Evolutionary conservation across 2,329 filamentous ascomycete genomes (phyloP), one percentile per base, ranked within the genome.

Genomic region (Pseudomassariella vexata): DNA sequence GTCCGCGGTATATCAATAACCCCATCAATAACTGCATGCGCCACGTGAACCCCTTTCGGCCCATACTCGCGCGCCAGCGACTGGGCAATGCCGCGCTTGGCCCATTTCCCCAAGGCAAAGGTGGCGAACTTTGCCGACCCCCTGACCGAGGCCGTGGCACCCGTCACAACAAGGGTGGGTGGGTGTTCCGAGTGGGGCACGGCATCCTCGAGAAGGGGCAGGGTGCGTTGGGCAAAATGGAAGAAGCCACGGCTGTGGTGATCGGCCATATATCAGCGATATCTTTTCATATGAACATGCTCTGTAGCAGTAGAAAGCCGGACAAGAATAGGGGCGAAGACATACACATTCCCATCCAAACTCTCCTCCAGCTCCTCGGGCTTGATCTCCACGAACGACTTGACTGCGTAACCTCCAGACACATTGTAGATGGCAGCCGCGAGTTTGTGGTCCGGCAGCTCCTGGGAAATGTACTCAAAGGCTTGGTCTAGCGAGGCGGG

Each of bases 71-170:
- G 73, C 0, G 87, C 84, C 17, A 94, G 66, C 20, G 76, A 82
- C 57, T 90, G 85, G 1, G 73, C 70, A 30, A 94, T 60, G 0
- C 81, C 85, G 19, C 88, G 70, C 45, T 83, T 63, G 4, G 85
- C 86, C 53, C 87, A 94, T 55, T 94, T 94, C 18, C 82, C 82
- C 3, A 79, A 75, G 0, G 86, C 82, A 50, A 95, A 94, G 6
- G 73, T 62, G 1, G 77, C 65, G 55, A 87, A 83, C 9, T 66
- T 63, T 1, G 85, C 78, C 9, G 77, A 82, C 4, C 83, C 84
- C 47, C 80, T 82, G 12, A 90, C 45, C 0, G 82, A 85, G 0
- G 86, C 88, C 0, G 88, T 94, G 0, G 88, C 87, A 19, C 88
- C 88, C 0, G 88, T 94, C 58, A 94, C 84, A 48, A 95, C 82